Percentiles rank a stretch among this genome's conserved stretches.
Conservation (phyloP, 345 rosid species). For the Conringia planisiliqua region DNA sequence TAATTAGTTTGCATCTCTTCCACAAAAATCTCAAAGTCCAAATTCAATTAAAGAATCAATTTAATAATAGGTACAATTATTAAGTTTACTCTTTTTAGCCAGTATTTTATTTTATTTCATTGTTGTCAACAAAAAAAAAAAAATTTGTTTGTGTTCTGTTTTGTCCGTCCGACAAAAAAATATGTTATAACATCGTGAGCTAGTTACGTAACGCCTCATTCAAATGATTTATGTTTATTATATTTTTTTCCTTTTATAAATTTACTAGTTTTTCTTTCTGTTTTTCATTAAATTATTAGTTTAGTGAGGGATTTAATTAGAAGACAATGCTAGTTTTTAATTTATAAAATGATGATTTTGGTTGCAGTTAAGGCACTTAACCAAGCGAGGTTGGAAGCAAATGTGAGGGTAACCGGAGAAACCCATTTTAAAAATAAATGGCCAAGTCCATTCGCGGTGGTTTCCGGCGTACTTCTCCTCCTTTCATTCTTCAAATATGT, state of each 20-base stretch:
- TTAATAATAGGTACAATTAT: neutral
- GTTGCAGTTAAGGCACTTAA: constrained; percentile 75
- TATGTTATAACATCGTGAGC: no score
- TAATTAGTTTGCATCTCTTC: no score
- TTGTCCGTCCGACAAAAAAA: no score
- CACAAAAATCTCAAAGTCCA: no score
- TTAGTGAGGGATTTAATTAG: neutral
- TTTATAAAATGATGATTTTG: neutral
- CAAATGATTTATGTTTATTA: constrained; percentile 7
- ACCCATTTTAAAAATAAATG: constrained; percentile 54
- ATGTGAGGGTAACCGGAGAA: constrained; percentile 58
- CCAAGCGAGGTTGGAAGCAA: constrained; percentile 80
- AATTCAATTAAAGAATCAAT: no score
- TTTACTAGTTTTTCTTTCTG: neutral
- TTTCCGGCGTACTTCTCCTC: constrained; percentile 52
- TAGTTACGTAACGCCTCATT: constrained; percentile 23
- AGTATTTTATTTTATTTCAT: no score
- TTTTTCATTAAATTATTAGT: neutral
- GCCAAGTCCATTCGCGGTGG: constrained; percentile 80
- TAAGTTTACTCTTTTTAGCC: neutral
- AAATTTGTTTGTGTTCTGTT: no score
- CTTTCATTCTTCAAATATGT: constrained; percentile 58
- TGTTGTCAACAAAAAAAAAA: no score
- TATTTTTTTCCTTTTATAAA: neutral
- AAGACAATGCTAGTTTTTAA: neutral